phyloP scores from a whole-genome alignment of 176 grass and related monocot species.

The Hyparrhenia diplandra region DNA sequence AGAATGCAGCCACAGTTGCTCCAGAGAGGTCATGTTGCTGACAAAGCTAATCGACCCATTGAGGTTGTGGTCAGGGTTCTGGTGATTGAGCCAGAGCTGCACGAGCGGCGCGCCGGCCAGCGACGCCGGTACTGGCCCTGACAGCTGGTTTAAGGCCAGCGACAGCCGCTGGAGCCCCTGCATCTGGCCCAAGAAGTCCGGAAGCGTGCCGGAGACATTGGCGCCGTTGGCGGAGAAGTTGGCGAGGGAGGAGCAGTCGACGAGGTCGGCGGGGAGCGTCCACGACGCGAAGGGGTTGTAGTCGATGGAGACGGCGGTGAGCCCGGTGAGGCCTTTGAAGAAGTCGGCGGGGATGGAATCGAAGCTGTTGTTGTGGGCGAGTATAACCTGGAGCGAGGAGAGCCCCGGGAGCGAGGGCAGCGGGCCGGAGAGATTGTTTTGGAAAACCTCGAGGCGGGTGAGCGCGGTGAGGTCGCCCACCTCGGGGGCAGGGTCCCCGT shows the following conservation, averaged over 20 bases:
- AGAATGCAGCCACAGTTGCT: constrained; percentile 72
- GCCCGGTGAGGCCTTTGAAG: constrained; percentile 57
- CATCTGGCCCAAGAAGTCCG: constrained; percentile 46
- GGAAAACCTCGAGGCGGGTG: constrained; percentile 55
- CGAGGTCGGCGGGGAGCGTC: constrained; percentile 38
- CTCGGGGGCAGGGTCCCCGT: constrained; percentile 45
- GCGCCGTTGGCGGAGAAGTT: constrained; percentile 70
- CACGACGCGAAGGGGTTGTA: constrained; percentile 61
- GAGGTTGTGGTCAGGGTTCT: too few relatives aligned
- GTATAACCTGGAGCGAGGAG: constrained; percentile 37
- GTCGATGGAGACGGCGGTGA: constrained; percentile 41
- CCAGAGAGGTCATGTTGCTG: constrained; percentile 35
- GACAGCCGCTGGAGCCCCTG: constrained; percentile 31
- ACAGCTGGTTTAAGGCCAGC: constrained; percentile 47
- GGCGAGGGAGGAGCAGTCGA: constrained; percentile 12
- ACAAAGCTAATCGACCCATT: constrained; percentile 53
- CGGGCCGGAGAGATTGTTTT: constrained; percentile 46
- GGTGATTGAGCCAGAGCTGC: constrained; percentile 79
- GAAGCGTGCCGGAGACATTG: constrained; percentile 49
- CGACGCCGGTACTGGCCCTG: constrained; percentile 52
- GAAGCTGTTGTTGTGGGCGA: constrained; percentile 55
- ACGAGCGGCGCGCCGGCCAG: constrained; percentile 20
- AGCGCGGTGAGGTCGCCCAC: constrained; percentile 63
- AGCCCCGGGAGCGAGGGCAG: constrained; percentile 55
- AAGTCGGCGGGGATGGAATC: constrained; percentile 45